Conservation (phyloP, 495 filamentous ascomycete species). For the Podospora fimiseda region DNA sequence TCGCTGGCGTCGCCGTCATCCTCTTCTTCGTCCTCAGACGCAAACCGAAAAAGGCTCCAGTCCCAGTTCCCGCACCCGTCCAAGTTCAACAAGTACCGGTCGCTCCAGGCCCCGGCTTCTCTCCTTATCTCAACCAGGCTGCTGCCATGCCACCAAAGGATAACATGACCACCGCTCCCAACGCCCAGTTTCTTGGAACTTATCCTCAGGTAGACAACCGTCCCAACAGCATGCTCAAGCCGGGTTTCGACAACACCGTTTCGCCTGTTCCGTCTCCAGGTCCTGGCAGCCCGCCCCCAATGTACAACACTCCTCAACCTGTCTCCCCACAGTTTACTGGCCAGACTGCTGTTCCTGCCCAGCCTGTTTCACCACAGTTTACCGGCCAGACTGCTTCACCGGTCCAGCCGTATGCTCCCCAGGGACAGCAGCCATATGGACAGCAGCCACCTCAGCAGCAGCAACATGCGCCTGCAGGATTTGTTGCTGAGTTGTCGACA, state of each 20-base stretch:
- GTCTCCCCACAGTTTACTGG: neutral
- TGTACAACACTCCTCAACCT: neutral
- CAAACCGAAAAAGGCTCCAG: slow-evolving; percentile 27
- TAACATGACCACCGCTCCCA: neutral
- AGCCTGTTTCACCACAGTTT: neutral
- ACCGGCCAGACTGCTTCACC: neutral
- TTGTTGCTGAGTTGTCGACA: slow-evolving; percentile 11
- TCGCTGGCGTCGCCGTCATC: slow-evolving; percentile 34
- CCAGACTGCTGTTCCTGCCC: neutral
- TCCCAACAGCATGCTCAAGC: neutral
- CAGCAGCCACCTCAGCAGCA: neutral
- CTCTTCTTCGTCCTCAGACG: slow-evolving; percentile 37
- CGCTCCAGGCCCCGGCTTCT: neutral
- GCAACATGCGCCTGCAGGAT: no score
- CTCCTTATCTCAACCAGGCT: neutral
- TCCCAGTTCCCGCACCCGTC: neutral
- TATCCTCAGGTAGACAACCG: neutral
- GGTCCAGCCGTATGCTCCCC: neutral
- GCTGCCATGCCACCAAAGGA: neutral
- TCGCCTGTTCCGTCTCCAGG: neutral
- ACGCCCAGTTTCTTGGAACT: neutral
- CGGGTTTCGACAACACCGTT: neutral
- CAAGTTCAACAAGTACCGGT: neutral
- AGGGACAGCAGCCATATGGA: neutral
- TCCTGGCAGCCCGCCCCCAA: neutral